These are phyloP conservation scores for Mycoemilia scoparia DNA, from an alignment of 192 early-diverging fungal genomes.

Conservation along the genomic window DNA sequence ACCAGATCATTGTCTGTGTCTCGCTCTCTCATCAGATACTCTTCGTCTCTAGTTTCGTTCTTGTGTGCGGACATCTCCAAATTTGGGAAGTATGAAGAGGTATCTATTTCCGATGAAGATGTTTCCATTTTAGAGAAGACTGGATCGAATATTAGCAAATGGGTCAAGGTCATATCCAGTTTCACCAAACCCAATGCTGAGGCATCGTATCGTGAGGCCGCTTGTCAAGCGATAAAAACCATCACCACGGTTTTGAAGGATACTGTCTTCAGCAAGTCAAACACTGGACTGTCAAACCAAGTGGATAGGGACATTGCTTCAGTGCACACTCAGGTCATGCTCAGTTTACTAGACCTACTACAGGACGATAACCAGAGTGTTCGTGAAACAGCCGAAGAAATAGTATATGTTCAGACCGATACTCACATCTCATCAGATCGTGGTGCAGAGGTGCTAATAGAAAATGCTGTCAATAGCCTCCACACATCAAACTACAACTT, in stretches of 20 bases:
- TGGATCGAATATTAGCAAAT: too few relatives aligned
- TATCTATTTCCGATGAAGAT: conserved; percentile 1
- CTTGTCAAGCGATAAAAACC: conserved; percentile 18
- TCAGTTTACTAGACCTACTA: conserved; percentile 29
- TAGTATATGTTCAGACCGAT: too few relatives aligned
- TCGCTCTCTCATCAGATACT: conserved; percentile 12
- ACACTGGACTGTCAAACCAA: background rate
- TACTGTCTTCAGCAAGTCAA: conserved; percentile 1
- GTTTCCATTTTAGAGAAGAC: conserved; percentile 8
- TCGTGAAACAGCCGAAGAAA: conserved; percentile 27
- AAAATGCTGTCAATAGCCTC: conserved; percentile 30
- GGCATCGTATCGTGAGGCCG: conserved; percentile 15
- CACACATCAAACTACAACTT: conserved; percentile 1
- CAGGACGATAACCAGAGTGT: conserved; percentile 70
- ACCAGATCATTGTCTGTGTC: conserved; percentile 20
- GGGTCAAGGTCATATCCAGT: conserved; percentile 20
- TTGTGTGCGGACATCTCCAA: conserved; percentile 1
- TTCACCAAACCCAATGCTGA: conserved; percentile 26
- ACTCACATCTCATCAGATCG: too few relatives aligned
- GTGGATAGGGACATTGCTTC: conserved; percentile 3
- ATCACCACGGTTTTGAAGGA: conserved; percentile 20
- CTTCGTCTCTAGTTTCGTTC: conserved; percentile 19
- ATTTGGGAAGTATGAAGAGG: background rate
- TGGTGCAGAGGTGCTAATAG: conserved; percentile 33
- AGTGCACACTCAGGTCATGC: conserved; percentile 31